Evolutionary conservation across 371 early-diverging fungal genomes (phyloP), one percentile per base, ranked within the genome.

Genomic region (Mucor piriformis): DNA sequence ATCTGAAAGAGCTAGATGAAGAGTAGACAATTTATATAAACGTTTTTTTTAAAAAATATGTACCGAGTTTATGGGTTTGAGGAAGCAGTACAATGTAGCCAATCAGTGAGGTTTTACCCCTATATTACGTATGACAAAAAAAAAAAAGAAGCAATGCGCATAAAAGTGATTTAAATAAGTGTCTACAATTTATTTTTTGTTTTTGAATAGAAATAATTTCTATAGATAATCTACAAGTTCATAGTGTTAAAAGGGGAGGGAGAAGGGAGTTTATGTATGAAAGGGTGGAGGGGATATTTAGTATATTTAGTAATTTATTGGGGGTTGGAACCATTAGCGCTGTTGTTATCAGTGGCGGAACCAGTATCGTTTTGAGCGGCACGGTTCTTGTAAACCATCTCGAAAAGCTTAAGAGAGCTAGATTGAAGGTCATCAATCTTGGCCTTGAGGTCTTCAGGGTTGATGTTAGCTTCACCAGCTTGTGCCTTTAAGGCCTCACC

Each of bases 311-410:
- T 34, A 47, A 57, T 57, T 57, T 63, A 63, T 63, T 63, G 63
- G 24, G 63, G 63, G 63, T 63, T 63, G 49, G 58, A 37, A 57
- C 63, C 63, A 32, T 33, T 15, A 12, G 33, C 13, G 57, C 48
- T 57, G 37, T 46, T 46, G 32, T 24, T 20, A 13, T 29, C 27
- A 23, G 32, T 33, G 34, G 32, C 47, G 34, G 56, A 18, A 46
- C 34, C 25, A 50, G 50, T 11, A 29, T 47, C 59, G 24, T 46
- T 46, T 46, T 46, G 46, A 46, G 46, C 46, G 18, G 72, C 72
- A 49, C 68, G 68, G 64, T 84, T 83, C 85, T 95, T 91, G 86
- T 95, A 95, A 33, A 93, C 93, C 90, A 91, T 85, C 82, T 95
- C 92, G 66, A 95, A 95, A 54, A 96, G 83, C 78, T 94, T 94